Conservation (phyloP, 2,329 filamentous ascomycete genomes). For the Pseudocercospora ulei region DNA sequence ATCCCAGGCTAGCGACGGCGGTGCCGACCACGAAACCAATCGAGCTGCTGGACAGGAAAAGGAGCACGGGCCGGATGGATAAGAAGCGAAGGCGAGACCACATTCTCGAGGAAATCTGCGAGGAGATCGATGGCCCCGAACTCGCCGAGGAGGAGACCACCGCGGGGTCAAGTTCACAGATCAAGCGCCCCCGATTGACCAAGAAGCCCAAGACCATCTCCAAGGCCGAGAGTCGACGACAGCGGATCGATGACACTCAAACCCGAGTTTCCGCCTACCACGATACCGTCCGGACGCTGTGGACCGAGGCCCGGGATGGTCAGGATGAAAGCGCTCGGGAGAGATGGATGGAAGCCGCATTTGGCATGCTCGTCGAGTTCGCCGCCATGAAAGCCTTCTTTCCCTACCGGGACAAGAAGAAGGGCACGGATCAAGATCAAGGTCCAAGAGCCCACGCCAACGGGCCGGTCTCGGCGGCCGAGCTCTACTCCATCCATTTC, state of each 20-base stretch:
- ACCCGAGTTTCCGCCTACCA: conserved; percentile 32
- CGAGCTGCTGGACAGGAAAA: background rate
- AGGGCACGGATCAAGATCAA: conserved; percentile 43
- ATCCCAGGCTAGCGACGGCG: background rate
- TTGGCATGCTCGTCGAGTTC: conserved; percentile 52
- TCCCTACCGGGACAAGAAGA: conserved; percentile 43
- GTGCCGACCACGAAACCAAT: conserved; percentile 34
- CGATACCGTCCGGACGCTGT: conserved; percentile 34
- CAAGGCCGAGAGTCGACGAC: conserved; percentile 10
- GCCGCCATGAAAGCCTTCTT: conserved; percentile 52
- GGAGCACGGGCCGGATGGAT: background rate
- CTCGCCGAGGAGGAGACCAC: conserved; percentile 10
- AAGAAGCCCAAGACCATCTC: conserved; percentile 14
- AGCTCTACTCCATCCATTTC: conserved; percentile 71
- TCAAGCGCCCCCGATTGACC: conserved; percentile 20
- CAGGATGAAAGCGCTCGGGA: conserved; percentile 43
- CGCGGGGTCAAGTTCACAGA: background rate
- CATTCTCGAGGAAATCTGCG: conserved; percentile 6
- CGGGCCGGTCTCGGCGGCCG: conserved; percentile 34
- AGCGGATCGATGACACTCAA: conserved; percentile 21
- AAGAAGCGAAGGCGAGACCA: conserved; percentile 13
- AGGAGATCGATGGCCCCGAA: conserved; percentile 7
- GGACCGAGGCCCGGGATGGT: conserved; percentile 39
- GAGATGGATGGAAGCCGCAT: conserved; percentile 52
- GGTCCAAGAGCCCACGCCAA: conserved; percentile 36